Evolutionary conservation across 805 yeast genomes (phyloP).

Genomic region (Huiozyma sinensis): DNA sequence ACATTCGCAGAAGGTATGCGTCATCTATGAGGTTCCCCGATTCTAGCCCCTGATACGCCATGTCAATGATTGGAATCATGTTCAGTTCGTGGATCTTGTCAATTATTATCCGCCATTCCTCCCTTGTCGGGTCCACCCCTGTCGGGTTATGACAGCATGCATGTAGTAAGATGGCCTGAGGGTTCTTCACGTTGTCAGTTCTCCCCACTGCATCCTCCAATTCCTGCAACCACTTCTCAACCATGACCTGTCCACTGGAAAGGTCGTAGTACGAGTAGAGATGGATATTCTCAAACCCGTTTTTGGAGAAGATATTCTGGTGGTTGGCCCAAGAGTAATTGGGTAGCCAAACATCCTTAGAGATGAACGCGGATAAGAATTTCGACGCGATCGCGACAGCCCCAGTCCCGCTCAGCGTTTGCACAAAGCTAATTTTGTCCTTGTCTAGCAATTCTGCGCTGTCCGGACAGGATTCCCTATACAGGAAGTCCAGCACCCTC

Average conservation of each 20-base stretch:
- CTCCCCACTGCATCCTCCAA: conserved; percentile 35
- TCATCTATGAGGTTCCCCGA: conserved; percentile 75
- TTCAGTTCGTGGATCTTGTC: conserved; percentile 46
- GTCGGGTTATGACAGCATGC: conserved; percentile 98
- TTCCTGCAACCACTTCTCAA: conserved; percentile 52
- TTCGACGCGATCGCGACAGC: conserved; percentile 79
- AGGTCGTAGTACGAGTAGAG: conserved; percentile 55
- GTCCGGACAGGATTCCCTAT: conserved; percentile 45
- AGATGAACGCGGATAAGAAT: conserved; percentile 46
- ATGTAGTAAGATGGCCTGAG: conserved; percentile 51
- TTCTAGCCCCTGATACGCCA: conserved; percentile 94
- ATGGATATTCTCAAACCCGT: conserved; percentile 49
- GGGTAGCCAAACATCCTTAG: conserved; percentile 50
- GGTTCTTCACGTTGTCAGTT: conserved; percentile 28
- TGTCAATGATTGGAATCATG: conserved; percentile 75
- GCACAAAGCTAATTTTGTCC: conserved; percentile 67
- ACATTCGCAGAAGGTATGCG: conserved; percentile 41
- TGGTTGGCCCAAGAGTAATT: conserved; percentile 96
- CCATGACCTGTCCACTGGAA: conserved; percentile 56
- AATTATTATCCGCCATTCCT: conserved; percentile 71
- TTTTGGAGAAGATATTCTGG: conserved; percentile 61
- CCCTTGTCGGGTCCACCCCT: conserved; percentile 78
- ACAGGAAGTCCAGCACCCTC: conserved; percentile 60
- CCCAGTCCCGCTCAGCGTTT: conserved; percentile 92
- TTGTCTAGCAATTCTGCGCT: conserved; percentile 45